These are phyloP conservation scores for Chlorella sorokiniana DNA, from an alignment of 139 green algal genomes.

Conservation along the genomic window DNA sequence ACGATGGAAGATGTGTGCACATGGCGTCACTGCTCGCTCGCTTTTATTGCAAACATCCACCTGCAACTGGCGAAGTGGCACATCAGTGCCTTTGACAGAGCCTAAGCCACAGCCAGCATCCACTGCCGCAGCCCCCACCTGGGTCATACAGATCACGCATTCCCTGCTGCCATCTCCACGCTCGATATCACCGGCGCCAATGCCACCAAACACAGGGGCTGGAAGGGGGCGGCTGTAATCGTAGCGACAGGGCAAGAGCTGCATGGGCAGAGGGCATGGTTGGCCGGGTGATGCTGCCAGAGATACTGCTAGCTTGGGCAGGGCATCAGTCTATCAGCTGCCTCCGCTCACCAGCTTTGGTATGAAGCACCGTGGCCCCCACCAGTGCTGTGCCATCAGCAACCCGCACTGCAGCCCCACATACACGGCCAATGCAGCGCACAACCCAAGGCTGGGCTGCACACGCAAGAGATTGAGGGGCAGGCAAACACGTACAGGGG, in stretches of 20 bases:
- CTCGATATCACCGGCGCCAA: background rate
- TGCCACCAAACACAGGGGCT: background rate
- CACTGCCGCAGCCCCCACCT: background rate
- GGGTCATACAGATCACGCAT: slow-evolving; percentile 92
- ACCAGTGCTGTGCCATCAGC: slow-evolving; percentile 69
- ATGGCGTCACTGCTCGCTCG: slow-evolving; percentile 82
- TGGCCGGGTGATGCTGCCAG: background rate
- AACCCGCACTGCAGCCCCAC: slow-evolving; percentile 65
- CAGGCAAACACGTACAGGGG: slow-evolving; percentile 82
- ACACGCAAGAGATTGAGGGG: slow-evolving; percentile 69
- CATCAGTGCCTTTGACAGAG: background rate
- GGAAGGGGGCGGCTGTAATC: slow-evolving; percentile 66
- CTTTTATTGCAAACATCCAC: slow-evolving; percentile 54
- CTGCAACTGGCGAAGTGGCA: background rate
- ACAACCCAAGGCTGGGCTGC: slow-evolving; percentile 43
- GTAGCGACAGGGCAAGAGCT: slow-evolving; percentile 78
- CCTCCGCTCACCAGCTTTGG: slow-evolving; percentile 41
- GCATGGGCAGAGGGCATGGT: background rate
- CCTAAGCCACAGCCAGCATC: background rate
- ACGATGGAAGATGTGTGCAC: slow-evolving; percentile 87
- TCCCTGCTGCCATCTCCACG: slow-evolving; percentile 43
- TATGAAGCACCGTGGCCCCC: slow-evolving; percentile 78
- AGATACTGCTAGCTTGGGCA: background rate
- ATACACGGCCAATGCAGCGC: slow-evolving; percentile 48
- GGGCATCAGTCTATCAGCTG: too few relatives aligned